These are phyloP conservation scores for Oidium heveae DNA, from an alignment of 2,329 filamentous ascomycete genomes.

Conservation along the genomic window DNA sequence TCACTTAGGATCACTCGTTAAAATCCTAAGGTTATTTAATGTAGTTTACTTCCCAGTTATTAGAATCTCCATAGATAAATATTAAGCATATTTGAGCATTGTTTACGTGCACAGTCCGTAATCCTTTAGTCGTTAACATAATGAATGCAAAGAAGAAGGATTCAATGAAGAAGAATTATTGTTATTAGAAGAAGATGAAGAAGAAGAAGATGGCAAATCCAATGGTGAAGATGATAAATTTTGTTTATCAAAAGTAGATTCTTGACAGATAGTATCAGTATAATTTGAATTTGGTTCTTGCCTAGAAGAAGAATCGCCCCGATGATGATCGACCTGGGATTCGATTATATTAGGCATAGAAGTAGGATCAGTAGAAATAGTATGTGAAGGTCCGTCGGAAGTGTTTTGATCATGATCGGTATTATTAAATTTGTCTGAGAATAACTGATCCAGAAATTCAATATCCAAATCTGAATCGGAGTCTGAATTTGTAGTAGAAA, in stretches of 20 bases:
- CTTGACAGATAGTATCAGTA: not conserved
- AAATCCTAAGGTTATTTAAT: too few relatives aligned
- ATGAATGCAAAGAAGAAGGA: not conserved
- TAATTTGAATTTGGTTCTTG: not conserved
- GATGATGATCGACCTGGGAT: not conserved
- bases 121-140: not conserved
- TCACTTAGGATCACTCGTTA: too few relatives aligned
- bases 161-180: not conserved
- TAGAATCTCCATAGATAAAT: too few relatives aligned
- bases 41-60: too few relatives aligned
- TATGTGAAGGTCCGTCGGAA: too few relatives aligned
- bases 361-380: too few relatives aligned
- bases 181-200: not conserved
- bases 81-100: too few relatives aligned
- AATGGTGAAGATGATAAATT: not conserved
- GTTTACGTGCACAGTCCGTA: too few relatives aligned
- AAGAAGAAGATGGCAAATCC: not conserved
- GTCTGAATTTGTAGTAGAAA: not conserved
- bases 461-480: not conserved
- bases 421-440: too few relatives aligned
- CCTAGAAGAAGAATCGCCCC: not conserved
- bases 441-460: too few relatives aligned
- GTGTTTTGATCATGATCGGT: too few relatives aligned
- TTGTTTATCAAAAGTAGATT: not conserved
- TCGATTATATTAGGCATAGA: too few relatives aligned